Evolutionary conservation across 441 rosid species (phyloP).

Genomic region (Francoa sonchifolia): DNA sequence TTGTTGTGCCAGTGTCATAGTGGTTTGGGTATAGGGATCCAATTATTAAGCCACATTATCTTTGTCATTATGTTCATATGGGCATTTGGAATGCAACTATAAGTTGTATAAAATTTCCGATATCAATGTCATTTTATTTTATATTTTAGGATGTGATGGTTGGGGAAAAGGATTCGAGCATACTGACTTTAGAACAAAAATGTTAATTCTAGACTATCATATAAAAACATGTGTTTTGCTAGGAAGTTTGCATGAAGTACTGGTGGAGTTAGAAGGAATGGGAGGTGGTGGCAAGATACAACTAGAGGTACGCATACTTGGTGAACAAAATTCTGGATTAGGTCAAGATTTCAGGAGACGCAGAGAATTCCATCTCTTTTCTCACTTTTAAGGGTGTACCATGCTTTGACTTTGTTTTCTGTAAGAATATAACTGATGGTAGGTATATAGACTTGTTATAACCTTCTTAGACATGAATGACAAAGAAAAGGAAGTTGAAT

Average conservation of each 20-base stretch:
- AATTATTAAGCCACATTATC: no score
- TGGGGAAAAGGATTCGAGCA: background rate
- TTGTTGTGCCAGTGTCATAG: background rate
- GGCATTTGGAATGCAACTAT: no score
- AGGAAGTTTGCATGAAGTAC: slow-evolving; percentile 62
- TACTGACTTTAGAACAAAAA: slow-evolving; percentile 6
- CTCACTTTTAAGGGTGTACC: background rate
- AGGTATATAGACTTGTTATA: background rate
- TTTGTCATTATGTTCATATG: no score
- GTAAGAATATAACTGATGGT: background rate
- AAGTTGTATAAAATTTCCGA: no score
- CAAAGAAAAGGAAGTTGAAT: background rate
- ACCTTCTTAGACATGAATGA: background rate
- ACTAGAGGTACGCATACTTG: slow-evolving; percentile 56
- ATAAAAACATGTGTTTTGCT: slow-evolving; percentile 13
- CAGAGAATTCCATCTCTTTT: background rate
- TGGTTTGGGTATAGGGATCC: background rate
- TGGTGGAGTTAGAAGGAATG: slow-evolving; percentile 87
- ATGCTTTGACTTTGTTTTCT: background rate
- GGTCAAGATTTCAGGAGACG: background rate
- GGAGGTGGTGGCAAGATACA: slow-evolving; percentile 89
- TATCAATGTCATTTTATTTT: no score
- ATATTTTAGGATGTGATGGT: background rate
- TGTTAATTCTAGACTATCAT: slow-evolving; percentile 6
- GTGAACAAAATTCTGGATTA: slow-evolving; percentile 4